These are phyloP conservation scores for Morella rubra DNA, from an alignment of 306 rosid genomes.

Conservation along the genomic window DNA sequence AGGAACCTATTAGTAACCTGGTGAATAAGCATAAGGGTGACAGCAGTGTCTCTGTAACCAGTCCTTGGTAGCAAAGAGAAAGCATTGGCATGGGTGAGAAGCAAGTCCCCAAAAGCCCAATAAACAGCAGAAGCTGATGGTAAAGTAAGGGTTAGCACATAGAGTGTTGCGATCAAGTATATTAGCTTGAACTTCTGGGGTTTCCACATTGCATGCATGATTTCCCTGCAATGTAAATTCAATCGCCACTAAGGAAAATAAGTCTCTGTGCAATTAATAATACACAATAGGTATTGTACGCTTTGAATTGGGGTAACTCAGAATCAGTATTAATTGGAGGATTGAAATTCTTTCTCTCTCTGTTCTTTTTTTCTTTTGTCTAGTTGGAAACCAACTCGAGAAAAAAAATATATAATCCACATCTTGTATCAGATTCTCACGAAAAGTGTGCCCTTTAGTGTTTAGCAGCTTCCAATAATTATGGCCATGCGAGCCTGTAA, in stretches of 20 bases:
- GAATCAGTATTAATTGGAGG: no score
- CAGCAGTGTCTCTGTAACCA: conserved; percentile 75
- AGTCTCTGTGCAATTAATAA: not conserved
- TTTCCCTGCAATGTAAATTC: conserved; percentile 57
- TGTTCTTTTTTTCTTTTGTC: no score
- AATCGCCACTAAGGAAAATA: conserved; percentile 18
- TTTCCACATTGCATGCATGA: conserved; percentile 99
- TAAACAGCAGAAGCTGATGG: conserved; percentile 95
- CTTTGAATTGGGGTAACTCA: not conserved
- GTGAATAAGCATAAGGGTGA: conserved; percentile 95
- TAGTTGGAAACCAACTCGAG: not conserved
- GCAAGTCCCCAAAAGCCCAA: conserved; percentile 94
- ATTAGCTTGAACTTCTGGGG: conserved; percentile 94
- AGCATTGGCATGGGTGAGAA: conserved; percentile 91
- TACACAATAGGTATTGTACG: not conserved
- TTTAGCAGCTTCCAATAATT: conserved; percentile 2
- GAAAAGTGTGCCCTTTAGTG: not conserved
- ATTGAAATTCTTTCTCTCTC: no score
- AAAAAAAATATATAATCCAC: no score
- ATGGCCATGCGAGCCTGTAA: not conserved
- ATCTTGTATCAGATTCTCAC: not conserved
- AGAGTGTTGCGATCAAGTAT: conserved; percentile 84
- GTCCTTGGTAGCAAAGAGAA: conserved; percentile 79
- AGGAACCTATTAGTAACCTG: conserved; percentile 46
- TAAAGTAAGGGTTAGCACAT: conserved; percentile 83